These are phyloP conservation scores for Saprolegnia parasitica DNA, from an alignment of 352 stramenopile species.

Conservation along the genomic window DNA sequence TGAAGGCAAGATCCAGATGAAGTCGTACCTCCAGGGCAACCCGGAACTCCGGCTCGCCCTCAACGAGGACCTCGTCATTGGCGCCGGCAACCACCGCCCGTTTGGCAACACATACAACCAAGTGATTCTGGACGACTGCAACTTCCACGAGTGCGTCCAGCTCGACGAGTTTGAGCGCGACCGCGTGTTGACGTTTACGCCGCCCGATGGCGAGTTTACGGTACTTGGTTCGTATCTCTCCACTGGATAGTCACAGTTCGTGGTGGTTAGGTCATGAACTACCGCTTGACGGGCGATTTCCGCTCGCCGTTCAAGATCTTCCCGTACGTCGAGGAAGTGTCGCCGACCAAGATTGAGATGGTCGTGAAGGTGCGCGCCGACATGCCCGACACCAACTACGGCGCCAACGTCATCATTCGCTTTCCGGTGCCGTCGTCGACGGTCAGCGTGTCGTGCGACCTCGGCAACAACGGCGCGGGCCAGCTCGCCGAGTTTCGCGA, in stretches of 20 bases:
- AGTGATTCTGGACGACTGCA: conserved; percentile 96
- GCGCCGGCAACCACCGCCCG: conserved; percentile 54
- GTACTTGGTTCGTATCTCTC: conserved; percentile 27
- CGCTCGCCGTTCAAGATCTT: conserved; percentile 97
- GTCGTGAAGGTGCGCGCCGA: conserved; percentile 89
- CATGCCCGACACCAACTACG: conserved; percentile 93
- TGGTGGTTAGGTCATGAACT: conserved; percentile 90
- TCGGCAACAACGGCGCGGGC: conserved; percentile 62
- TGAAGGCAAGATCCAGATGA: conserved; percentile 98
- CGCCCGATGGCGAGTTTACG: conserved; percentile 68
- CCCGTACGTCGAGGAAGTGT: conserved; percentile 94
- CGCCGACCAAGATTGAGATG: conserved; percentile 92
- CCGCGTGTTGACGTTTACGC: conserved; percentile 85
- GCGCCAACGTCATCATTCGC: conserved; percentile 93
- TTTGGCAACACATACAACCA: conserved; percentile 71
- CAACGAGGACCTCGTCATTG: conserved; percentile 97
- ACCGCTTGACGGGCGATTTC: conserved; percentile 97
- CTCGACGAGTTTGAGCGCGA: conserved; percentile 92
- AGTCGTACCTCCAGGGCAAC: conserved; percentile 98
- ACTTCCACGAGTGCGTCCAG: conserved; percentile 99
- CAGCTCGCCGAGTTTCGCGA: conserved; percentile 94
- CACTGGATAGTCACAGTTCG: background rate
- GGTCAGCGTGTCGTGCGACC: conserved; percentile 70
- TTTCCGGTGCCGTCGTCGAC: conserved; percentile 90
- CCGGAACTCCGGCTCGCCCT: conserved; percentile 94